Base-by-base conservation (phyloP, 352 stramenopile genomes). In the Globisporangium nagaii region DNA sequence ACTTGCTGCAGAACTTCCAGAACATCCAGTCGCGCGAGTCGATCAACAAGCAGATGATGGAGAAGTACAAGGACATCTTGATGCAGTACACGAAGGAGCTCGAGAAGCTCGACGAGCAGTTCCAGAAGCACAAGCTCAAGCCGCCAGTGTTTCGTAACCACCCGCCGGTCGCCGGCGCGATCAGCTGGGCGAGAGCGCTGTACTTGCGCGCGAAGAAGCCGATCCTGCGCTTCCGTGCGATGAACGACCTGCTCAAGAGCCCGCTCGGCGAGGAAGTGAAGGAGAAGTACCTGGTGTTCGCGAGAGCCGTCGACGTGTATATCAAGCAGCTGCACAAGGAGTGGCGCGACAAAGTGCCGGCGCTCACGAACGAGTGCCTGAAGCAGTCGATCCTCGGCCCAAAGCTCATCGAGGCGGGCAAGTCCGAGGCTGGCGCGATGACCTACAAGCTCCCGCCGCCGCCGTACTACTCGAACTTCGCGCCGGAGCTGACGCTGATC, bases 41-140 rank as follows among this genome's bases (percentile, higher is more conserved):
- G 12, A 98, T 98, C 60, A 97, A 98, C 75, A 96, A 96, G 58
- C 88, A 97, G 48, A 98, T 98, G 85, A 96, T 97, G 82, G 87
- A 97, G 46, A 97, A 98, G 53, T 98, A 98, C 73, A 97, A 98
- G 55, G 91, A 98, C 47, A 98, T 98, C 25, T 63, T 98, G 31
- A 85, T 96, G 75, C 92, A 98, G 73, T 98, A 98, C 75, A 95
- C 86, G 11, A 97, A 97, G 61, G 95, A 98, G 63, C 76, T 98
- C 15, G 90, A 97, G 36, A 80, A 88, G 30, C 80, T 98, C 3
- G 76, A 90, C 12, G 77, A 91, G 19, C 86, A 97, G 25, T 98
- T 98, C 58, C 70, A 96, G 30, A 69, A 67, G 36, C 65, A 89
- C 58, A 96, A 94, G 39, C 66, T 79, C 27, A 58, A 57, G 1